Conservation (phyloP, 2,329 filamentous ascomycete genomes). For the Fusarium subtropicale region DNA sequence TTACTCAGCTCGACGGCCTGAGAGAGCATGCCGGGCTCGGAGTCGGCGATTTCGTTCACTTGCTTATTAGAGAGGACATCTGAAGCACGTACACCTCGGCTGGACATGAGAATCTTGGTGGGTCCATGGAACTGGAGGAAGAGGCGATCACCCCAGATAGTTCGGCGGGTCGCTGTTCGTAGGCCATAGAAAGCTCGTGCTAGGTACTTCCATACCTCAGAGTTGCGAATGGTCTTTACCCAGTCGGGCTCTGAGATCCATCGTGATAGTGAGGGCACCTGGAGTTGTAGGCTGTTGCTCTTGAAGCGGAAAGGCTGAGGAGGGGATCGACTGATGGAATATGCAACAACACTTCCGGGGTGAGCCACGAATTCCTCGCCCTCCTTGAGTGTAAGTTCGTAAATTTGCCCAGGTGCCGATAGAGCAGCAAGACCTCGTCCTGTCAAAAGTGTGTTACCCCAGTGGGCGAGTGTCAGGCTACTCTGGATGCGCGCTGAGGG, state of each 20-base stretch:
- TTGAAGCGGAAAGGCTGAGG: conserved; percentile 90
- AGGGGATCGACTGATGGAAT: conserved; percentile 78
- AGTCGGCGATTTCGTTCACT: conserved; percentile 89
- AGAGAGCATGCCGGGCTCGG: conserved; percentile 76
- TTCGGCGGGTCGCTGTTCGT: conserved; percentile 80
- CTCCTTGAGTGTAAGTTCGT: conserved; percentile 81
- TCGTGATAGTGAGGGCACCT: conserved; percentile 76
- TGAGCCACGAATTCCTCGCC: conserved; percentile 94
- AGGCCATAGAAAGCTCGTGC: conserved; percentile 74
- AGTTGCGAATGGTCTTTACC: conserved; percentile 76
- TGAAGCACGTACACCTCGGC: conserved; percentile 80
- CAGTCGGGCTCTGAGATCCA: conserved; percentile 79
- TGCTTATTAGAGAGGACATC: conserved; percentile 83
- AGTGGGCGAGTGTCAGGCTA: conserved; percentile 82
- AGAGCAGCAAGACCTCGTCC: conserved; percentile 89
- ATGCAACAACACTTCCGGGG: conserved; percentile 91
- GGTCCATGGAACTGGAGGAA: conserved; percentile 93
- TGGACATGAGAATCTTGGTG: conserved; percentile 86
- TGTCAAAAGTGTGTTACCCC: conserved; percentile 90
- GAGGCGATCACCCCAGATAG: conserved; percentile 92
- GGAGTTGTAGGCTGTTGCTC: conserved; percentile 78
- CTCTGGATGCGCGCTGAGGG: conserved; percentile 81
- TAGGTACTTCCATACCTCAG: conserved; percentile 77
- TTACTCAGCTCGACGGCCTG: conserved; percentile 65
- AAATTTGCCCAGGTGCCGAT: conserved; percentile 87